phyloP scores from a whole-genome alignment of 2,329 filamentous ascomycete genomes.

The Monosporascus ibericus region DNA sequence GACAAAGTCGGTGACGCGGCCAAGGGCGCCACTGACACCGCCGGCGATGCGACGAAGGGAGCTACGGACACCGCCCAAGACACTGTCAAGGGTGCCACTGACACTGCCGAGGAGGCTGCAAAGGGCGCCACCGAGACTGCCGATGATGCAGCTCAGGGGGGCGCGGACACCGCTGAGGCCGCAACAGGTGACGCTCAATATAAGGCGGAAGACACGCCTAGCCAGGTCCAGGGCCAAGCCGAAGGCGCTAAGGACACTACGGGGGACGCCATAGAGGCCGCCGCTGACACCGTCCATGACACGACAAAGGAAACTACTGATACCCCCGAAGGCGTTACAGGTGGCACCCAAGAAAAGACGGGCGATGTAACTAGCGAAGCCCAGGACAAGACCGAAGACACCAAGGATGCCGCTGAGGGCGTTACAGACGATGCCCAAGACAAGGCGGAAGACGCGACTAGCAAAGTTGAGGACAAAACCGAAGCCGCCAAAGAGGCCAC shows the following conservation, averaged over 20 bases:
- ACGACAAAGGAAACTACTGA: conserved; percentile 15
- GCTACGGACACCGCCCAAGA: conserved; percentile 10
- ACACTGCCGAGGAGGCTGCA: conserved; percentile 5
- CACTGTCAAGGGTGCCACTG: conserved; percentile 2
- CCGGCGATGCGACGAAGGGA: conserved; percentile 6
- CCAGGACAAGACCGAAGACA: conserved; percentile 16
- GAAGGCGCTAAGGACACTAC: conserved; percentile 14
- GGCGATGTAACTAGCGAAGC: conserved; percentile 9
- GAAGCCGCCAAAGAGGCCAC: conserved; percentile 14
- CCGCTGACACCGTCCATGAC: conserved; percentile 11
- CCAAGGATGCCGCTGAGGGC: conserved; percentile 17
- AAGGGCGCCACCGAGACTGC: conserved; percentile 5
- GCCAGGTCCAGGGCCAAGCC: conserved; percentile 8
- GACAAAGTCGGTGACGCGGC: conserved; percentile 17
- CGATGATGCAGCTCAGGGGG: conserved; percentile 7
- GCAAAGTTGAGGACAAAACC: conserved; percentile 11
- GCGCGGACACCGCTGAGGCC: conserved; percentile 12
- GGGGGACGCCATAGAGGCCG: conserved; percentile 8
- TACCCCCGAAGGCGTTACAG: conserved; percentile 18
- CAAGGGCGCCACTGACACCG: conserved; percentile 13
- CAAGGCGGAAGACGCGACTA: conserved; percentile 8
- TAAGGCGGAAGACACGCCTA: conserved; percentile 9
- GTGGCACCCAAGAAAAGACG: conserved; percentile 6
- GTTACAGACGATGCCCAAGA: conserved; percentile 12
- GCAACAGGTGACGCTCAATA: conserved; percentile 7